Evolutionary conservation across 257 asterid genomes (phyloP).

Genomic region (Fraxinus quadrangulata): DNA sequence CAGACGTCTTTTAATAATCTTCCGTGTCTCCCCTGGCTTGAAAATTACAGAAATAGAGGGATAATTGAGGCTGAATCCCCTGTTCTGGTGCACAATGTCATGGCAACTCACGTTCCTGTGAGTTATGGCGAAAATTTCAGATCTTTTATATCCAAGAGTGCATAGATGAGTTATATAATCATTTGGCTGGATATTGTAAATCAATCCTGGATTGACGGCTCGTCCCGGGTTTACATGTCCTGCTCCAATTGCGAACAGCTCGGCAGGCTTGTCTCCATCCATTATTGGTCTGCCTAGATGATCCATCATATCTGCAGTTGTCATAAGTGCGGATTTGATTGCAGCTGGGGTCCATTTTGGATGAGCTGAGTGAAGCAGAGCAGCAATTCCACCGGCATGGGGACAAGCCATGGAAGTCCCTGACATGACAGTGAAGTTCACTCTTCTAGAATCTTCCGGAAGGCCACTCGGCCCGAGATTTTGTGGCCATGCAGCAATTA

Average conservation of each 20-base stretch:
- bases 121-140: conserved; percentile 72
- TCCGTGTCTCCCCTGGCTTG: conserved; percentile 51
- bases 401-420: conserved; percentile 99
- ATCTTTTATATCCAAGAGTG: conserved; percentile 57
- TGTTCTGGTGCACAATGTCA: conserved; percentile 49
- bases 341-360: conserved; percentile 87
- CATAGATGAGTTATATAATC: conserved; percentile 77
- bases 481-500: conserved; percentile 94
- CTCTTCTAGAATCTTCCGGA: conserved; percentile 82
- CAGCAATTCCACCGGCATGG: conserved; percentile 81
- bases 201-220: conserved; percentile 78
- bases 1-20: conserved; percentile 51
- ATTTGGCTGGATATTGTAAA: conserved; percentile 64
- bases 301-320: conserved; percentile 67
- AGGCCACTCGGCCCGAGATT: conserved; percentile 88
- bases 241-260: conserved; percentile 72
- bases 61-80: conserved; percentile 82
- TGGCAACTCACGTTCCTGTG: conserved; percentile 83
- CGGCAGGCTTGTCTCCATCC: conserved; percentile 76
- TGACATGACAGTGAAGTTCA: conserved; percentile 86
- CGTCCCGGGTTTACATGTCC: conserved; percentile 80
- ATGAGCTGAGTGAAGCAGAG: conserved; percentile 67
- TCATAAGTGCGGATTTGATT: conserved; percentile 82
- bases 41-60: conserved; percentile 74
- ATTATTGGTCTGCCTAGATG: conserved; percentile 66